A percentile compares a stretch with the other conserved stretches of the same genome.
These are phyloP conservation scores for Caryopteris hybrid DNA, from an alignment of 305 asterid genomes.

Conservation along the genomic window DNA sequence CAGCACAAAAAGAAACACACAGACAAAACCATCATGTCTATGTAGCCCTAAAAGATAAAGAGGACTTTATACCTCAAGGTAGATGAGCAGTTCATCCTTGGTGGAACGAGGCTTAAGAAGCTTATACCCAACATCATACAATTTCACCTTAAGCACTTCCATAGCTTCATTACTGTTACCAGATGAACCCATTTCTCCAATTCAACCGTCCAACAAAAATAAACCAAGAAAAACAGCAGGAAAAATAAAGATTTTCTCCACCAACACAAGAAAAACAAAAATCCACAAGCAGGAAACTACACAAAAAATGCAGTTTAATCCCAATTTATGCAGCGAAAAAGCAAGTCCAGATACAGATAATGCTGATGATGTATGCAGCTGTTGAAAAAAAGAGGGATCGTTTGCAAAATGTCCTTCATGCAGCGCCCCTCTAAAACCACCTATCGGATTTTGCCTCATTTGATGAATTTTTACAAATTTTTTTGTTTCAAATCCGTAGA, in stretches of 20 bases:
- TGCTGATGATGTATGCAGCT: constrained; percentile 9
- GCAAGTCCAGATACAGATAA: constrained; percentile 16
- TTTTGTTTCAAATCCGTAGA: constrained; percentile 24
- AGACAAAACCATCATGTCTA: not conserved
- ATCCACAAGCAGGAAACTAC: not conserved
- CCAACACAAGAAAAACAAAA: not conserved
- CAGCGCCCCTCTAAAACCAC: constrained; percentile 16
- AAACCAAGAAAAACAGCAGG: not conserved
- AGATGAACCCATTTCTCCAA: constrained; percentile 23
- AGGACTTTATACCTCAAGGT: constrained; percentile 32
- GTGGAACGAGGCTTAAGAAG: constrained; percentile 32
- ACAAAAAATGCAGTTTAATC: not conserved
- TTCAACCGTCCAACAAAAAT: not conserved
- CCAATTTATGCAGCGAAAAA: not conserved
- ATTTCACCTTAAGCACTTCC: constrained; percentile 22
- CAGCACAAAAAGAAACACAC: not conserved
- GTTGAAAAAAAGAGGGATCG: constrained; percentile 16
- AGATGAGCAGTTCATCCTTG: constrained; percentile 26
- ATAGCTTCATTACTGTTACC: constrained; percentile 2
- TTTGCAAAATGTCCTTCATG: constrained; percentile 22
- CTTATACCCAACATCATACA: constrained; percentile 19
- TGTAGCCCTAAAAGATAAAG: not conserved
- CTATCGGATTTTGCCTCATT: constrained; percentile 25
- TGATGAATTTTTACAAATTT: constrained; percentile 1
- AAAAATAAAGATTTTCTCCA: not conserved